Base-by-base conservation (phyloP, 176 grass and related monocot genomes). In the Phoenix dactylifera region DNA sequence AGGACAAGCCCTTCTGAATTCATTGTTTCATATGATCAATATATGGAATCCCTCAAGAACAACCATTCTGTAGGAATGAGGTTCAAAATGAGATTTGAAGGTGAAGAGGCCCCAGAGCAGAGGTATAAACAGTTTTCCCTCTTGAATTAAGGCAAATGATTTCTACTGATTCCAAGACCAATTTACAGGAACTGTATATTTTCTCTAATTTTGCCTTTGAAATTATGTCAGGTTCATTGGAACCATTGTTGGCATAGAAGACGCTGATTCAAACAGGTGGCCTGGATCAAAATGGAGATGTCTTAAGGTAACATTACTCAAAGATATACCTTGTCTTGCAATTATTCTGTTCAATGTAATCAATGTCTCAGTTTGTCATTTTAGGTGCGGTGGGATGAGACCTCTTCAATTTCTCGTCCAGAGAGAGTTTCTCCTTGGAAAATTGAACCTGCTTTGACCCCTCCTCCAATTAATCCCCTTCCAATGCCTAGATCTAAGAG, bases 61-160 rank as follows among this genome's bases (percentile, higher is more conserved):
- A 97, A 78, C 68, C 81, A 88, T 68, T 79, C 83, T 50, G 78
- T 97, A 49, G 93, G 93, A 20, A 97, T 88, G 81, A 78, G 93
- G 69, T 97, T 92, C 83, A 97, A 97, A 74, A 97, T 98, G 93
- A 84, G 87, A 17, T 98, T 98, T 64, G 93, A 98, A 83, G 93
- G 93, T 20, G 93, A 98, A 92, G 93, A 98, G 67, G 84, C 93
- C 53, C 93, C 84, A 50, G 87, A 98, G 57, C 87, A 92, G 56
- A 91, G 93, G 93, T 92, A 74, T n/a, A 48, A 62, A 18, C 7
- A 50, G 48, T 60, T 65, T 14, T 16, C 17, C 53, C 28, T 5
- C 1, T 22, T 7, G 9, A 54, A 6, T 17, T 67, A 22, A 15
- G 16, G 16, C 12, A 24, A 52, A 49, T 16, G 12, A 67, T 54